A percentile compares a stretch with the other conserved stretches of the same genome.
These are phyloP conservation scores for Nemania bipapillata DNA, from an alignment of 2,329 filamentous ascomycete genomes.

Conservation along the genomic window DNA sequence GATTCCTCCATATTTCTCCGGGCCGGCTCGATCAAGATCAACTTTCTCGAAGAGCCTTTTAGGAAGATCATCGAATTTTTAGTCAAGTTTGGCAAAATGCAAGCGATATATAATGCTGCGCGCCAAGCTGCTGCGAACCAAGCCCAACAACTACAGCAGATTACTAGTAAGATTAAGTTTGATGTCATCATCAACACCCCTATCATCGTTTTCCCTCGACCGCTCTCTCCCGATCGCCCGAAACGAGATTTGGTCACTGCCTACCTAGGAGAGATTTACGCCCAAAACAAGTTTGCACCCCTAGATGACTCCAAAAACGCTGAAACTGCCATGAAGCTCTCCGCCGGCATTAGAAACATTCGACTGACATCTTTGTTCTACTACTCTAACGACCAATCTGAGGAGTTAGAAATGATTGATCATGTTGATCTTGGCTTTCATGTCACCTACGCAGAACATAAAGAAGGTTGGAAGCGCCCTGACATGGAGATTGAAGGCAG, in stretches of 20 bases:
- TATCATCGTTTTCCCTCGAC: conserved; percentile 91
- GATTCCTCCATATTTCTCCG: conserved; percentile 90
- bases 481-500: conserved; percentile 91
- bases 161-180: conserved; percentile 88
- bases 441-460: conserved; percentile 90
- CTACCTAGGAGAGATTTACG: conserved; percentile 96
- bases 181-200: conserved; percentile 94
- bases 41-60: conserved; percentile 97
- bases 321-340: conserved; percentile 86
- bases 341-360: conserved; percentile 90
- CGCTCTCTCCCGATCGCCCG: conserved; percentile 74
- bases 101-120: conserved; percentile 97
- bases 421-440: conserved; percentile 95
- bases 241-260: conserved; percentile 87
- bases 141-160: conserved; percentile 91
- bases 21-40: conserved; percentile 94
- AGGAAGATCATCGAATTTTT: conserved; percentile 97
- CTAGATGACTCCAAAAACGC: conserved; percentile 80
- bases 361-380: conserved; percentile 89
- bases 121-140: conserved; percentile 93
- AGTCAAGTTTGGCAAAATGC: conserved; percentile 99
- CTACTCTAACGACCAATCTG: conserved; percentile 75
- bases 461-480: conserved; percentile 77
- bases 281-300: conserved; percentile 89
- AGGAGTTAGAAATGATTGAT: conserved; percentile 96